Evolutionary conservation across 2,329 filamentous ascomycete species (phyloP).

Genomic region (Thelonectria rubi): DNA sequence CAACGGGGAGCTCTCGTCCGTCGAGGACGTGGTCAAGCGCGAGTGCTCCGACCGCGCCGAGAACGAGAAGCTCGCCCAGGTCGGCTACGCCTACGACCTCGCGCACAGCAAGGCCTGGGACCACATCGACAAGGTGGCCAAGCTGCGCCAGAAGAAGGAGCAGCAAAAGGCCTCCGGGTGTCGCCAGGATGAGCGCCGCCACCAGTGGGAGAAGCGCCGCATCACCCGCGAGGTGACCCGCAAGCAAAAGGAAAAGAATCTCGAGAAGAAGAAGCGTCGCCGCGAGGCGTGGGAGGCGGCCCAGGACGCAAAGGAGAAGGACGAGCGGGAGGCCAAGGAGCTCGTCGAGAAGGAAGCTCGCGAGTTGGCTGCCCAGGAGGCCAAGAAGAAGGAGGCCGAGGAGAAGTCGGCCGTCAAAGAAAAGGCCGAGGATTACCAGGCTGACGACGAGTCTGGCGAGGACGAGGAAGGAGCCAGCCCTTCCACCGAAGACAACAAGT

Average conservation of each 20-base stretch:
- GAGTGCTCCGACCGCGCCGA: conserved; percentile 57
- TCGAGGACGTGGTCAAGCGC: conserved; percentile 65
- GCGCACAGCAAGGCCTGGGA: conserved; percentile 66
- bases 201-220: conserved; percentile 60
- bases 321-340: conserved; percentile 27
- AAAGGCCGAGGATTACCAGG: conserved; percentile 23
- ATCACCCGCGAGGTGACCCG: conserved; percentile 53
- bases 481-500: conserved; percentile 14
- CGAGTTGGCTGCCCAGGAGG: no score
- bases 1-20: conserved; percentile 52
- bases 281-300: conserved; percentile 42
- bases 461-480: conserved; percentile 37
- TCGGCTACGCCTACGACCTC: conserved; percentile 67
- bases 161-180: conserved; percentile 59
- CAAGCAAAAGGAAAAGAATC: conserved; percentile 53
- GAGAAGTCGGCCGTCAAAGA: neutral
- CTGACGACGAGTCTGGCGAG: conserved; percentile 20
- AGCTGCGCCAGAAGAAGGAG: conserved; percentile 59
- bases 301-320: conserved; percentile 44
- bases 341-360: conserved; percentile 14
- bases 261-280: conserved; percentile 46
- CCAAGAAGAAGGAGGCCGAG: conserved; percentile 1
- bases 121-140: conserved; percentile 59
- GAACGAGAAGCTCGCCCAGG: conserved; percentile 67
- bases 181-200: conserved; percentile 55